These are phyloP conservation scores for Pseudophaeomoniella oleicola DNA, from an alignment of 2,329 filamentous ascomycete genomes.

Conservation along the genomic window DNA sequence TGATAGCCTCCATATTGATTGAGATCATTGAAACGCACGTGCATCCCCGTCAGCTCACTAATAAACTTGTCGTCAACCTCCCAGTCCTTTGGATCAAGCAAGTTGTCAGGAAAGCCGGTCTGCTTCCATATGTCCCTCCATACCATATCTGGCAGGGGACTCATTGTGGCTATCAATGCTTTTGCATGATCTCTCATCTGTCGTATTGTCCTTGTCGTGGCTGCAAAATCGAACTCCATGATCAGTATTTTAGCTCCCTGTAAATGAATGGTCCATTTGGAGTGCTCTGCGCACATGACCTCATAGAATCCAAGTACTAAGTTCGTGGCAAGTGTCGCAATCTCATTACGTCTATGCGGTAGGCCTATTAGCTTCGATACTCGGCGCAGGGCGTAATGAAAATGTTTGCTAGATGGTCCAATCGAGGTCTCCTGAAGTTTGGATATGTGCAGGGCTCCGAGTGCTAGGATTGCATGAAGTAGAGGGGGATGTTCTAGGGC, in stretches of 20 bases:
- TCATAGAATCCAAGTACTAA: conserved; percentile 83
- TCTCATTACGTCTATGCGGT: conserved; percentile 52
- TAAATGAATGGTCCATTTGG: conserved; percentile 89
- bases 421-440: conserved; percentile 60
- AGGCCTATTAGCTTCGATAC: conserved; percentile 63
- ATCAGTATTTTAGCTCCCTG: conserved; percentile 72
- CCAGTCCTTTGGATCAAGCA: conserved; percentile 26
- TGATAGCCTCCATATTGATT: conserved; percentile 7
- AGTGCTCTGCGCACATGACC: conserved; percentile 84
- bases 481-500: conserved; percentile 75
- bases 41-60: conserved; percentile 41
- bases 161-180: conserved; percentile 22
- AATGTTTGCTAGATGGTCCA: conserved; percentile 79
- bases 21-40: conserved; percentile 40
- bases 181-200: conserved; percentile 41
- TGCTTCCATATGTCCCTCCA: conserved; percentile 8
- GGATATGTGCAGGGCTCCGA: conserved; percentile 77
- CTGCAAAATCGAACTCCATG: conserved; percentile 63
- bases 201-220: conserved; percentile 58
- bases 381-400: conserved; percentile 68
- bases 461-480: conserved; percentile 76
- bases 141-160: conserved; percentile 6
- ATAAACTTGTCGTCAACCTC: conserved; percentile 44
- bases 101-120: conserved; percentile 22
- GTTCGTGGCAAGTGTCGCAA: conserved; percentile 76